Conservation (phyloP, 192 early-diverging fungal genomes). For the Funneliformis geosporum region DNA sequence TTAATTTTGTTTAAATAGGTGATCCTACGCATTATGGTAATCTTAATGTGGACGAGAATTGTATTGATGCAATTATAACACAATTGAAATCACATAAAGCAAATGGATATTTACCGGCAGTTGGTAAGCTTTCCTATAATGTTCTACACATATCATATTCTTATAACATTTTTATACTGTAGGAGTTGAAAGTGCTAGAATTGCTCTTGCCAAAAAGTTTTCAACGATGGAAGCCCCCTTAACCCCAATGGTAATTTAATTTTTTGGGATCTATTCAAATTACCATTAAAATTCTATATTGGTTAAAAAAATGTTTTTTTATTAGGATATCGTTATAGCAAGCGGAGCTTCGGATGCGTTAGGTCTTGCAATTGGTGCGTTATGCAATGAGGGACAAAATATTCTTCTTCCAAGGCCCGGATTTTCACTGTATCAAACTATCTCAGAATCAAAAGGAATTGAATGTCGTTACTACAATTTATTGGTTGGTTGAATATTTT, state of each 20-base stretch:
- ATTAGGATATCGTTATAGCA: conserved; percentile 75
- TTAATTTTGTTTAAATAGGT: conserved; percentile 43
- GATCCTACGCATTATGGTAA: conserved; percentile 92
- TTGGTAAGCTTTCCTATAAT: conserved; percentile 49
- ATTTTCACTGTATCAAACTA: conserved; percentile 83
- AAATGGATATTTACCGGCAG: conserved; percentile 83
- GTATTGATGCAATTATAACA: conserved; percentile 71
- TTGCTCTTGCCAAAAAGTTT: conserved; percentile 75
- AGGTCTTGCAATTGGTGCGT: conserved; percentile 68
- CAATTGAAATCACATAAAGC: conserved; percentile 68
- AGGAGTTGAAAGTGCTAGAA: conserved; percentile 61
- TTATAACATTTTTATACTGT: conserved; percentile 14
- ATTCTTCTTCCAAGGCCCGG: conserved; percentile 84
- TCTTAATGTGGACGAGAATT: conserved; percentile 73
- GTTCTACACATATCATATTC: not conserved
- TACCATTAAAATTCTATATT: not conserved
- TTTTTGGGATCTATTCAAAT: not conserved
- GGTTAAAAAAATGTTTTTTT: not conserved
- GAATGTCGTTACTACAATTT: conserved; percentile 82
- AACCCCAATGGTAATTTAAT: conserved; percentile 41
- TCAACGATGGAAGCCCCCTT: conserved; percentile 70
- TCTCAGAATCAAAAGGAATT: conserved; percentile 74
- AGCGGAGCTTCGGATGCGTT: conserved; percentile 80
- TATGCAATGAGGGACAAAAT: conserved; percentile 80
- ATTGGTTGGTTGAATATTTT: conserved; percentile 45